Base-by-base conservation (phyloP, 768 basidiomycete species). In the Megacollybia marginata region DNA sequence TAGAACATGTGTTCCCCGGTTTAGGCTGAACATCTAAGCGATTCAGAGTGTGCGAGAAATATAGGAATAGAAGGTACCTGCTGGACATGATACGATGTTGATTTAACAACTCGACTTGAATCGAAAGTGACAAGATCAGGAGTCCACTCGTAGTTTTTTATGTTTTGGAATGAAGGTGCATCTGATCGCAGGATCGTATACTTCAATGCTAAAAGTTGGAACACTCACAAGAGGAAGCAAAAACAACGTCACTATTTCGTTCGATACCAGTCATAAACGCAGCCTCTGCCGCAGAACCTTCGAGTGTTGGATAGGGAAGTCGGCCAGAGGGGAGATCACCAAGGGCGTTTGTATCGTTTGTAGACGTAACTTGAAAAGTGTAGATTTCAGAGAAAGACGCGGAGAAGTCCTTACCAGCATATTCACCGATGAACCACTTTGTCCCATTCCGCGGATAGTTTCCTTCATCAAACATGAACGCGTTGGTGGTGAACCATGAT, bases 181-280 rank as follows among this genome's bases (percentile, higher is more conserved):
- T 46, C 28, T 20, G n/a, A 42, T 18, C 1, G 48, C 12, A 3
- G 36, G 28, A 16, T 16, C 23, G 23, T 28, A 2, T 28, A 28
- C 23, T 28, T 28, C 6, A 6, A 28, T 28, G 23, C 23, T 28
- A 32, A 38, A n/a, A 46, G 9, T n/a, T 44, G 44, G 33, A 40
- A 33, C 18, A 59, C 55, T 47, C 63, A 67, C 77, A 80, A 20
- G 76, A 72, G 15, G 78, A 65, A 16, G 63, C 64, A 49, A 81
- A 82, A 4, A 82, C 77, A 20, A 82, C 76, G 60, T 83, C 80
- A 2, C 72, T 70, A 52, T 82, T 81, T 31, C 69, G 55, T 57
- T 83, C 79, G 45, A 81, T 57, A 4, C 80, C 79, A 1, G 78
- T 81, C 79, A 80, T 81, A 54, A 75, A 82, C 3, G 75, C 76